These are phyloP conservation scores for Metarhizium robertsii DNA, from an alignment of 2,329 filamentous ascomycete genomes.

Conservation along the genomic window DNA sequence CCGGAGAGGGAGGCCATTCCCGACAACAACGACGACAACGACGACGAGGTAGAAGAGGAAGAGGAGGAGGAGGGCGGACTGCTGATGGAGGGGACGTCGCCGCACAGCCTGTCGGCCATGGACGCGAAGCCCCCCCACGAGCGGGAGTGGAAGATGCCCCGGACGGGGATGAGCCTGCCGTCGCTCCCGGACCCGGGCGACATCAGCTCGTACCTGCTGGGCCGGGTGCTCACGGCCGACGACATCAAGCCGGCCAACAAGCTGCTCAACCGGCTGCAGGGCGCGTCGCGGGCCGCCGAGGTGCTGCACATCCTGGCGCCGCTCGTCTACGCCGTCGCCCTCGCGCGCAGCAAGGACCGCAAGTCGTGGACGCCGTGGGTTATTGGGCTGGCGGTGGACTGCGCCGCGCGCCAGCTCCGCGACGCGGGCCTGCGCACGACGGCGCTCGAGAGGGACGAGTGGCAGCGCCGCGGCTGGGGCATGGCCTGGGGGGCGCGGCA, in stretches of 20 bases:
- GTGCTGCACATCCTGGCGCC: conserved; percentile 86
- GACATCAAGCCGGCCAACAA: conserved; percentile 89
- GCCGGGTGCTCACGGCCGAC: conserved; percentile 86
- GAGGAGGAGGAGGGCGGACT: conserved; percentile 29
- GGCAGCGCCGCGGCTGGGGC: conserved; percentile 78
- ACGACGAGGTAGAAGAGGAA: conserved; percentile 27
- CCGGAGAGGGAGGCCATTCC: conserved; percentile 79
- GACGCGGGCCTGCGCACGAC: conserved; percentile 73
- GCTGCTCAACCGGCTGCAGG: conserved; percentile 74
- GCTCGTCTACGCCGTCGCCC: conserved; percentile 73
- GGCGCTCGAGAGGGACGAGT: conserved; percentile 79
- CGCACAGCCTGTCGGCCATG: conserved; percentile 17
- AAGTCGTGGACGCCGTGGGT: conserved; percentile 90
- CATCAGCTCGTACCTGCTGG: conserved; percentile 78
- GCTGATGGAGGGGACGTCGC: conserved; percentile 30
- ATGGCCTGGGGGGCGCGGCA: conserved; percentile 90
- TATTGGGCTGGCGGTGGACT: conserved; percentile 75
- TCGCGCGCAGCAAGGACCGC: conserved; percentile 63
- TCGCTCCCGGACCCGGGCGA: conserved; percentile 72
- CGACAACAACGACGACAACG: conserved; percentile 32
- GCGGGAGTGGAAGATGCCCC: conserved; percentile 82
- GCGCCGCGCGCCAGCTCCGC: conserved; percentile 74
- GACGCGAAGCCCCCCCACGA: conserved; percentile 28
- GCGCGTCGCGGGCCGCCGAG: conserved; percentile 68
- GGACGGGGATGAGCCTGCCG: conserved; percentile 79